Evolutionary conservation across 1,284 basidiomycete genomes (phyloP), one percentile per base, ranked within the genome.

Genomic region (Pterulicium gracile): DNA sequence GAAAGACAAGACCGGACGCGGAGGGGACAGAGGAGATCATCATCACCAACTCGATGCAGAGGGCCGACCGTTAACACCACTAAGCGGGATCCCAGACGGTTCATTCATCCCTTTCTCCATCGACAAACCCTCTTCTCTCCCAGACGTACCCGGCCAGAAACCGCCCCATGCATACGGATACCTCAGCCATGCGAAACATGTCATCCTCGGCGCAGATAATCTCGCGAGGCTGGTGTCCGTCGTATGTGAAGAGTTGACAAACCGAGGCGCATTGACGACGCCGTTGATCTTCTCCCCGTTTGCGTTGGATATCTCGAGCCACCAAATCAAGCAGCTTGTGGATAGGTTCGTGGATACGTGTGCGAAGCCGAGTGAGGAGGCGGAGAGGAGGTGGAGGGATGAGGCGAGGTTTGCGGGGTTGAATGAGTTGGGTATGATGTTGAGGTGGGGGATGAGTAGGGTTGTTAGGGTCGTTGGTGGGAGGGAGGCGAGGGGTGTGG

Each of bases 221-320:
- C 76, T 83, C 13, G 73, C 76, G 4, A 69, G 74, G 24, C 73
- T 93, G 32, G 78, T 90, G 15, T 70, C 77, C 42, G 77, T 81
- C 47, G 68, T 91, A 32, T 75, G 79, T 32, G 70, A 76, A 49
- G 88, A 90, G 65, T 72, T 93, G 43, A 72, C 71, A 51, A 70
- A 75, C 46, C 73, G 88, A 57, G 88, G 84, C 42, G 88, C 84
- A 43, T 73, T 94, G 50, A 83, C 83, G 21, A 91, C 88, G 2
- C 91, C 91, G 12, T 81, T 94, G 64, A 79, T 95, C 51, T 93
- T 95, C 67, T 88, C 85, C 21, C 81, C 80, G 22, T 79, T 85
- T 54, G 89, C 90, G 18, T 77, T 95, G 49, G 90, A 94, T 56
- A 72, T 93, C 40, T 83, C 79, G 34, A 69, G 80, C 4, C 68